phyloP scores from a whole-genome alignment of 2,329 filamentous ascomycete genomes.

The Drechmeria coniospora region DNA sequence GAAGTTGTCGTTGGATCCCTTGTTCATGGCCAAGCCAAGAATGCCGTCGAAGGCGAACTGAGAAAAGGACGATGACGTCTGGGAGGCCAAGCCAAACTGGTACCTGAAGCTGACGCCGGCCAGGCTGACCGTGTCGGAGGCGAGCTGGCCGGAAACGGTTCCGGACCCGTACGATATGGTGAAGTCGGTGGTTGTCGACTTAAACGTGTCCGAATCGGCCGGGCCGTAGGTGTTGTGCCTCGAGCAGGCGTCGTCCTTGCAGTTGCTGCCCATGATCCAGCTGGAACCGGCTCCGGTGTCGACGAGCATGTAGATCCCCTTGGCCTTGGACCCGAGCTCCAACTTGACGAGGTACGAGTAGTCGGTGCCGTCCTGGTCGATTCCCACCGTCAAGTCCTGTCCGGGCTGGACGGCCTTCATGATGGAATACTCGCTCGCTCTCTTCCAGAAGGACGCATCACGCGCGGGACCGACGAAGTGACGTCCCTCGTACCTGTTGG shows the following conservation, averaged over 20 bases:
- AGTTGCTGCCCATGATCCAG: slow-evolving; percentile 68
- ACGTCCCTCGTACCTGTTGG: slow-evolving; percentile 20
- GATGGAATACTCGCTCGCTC: slow-evolving; percentile 32
- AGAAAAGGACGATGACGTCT: slow-evolving; percentile 58
- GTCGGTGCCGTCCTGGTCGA: slow-evolving; percentile 50
- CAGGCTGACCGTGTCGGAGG: slow-evolving; percentile 50
- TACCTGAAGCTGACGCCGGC: slow-evolving; percentile 49
- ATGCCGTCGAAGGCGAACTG: slow-evolving; percentile 81
- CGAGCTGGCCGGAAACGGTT: slow-evolving; percentile 50
- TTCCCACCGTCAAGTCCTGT: slow-evolving; percentile 32
- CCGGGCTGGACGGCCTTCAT: slow-evolving; percentile 29
- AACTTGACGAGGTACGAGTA: slow-evolving; percentile 50
- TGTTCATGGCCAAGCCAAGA: slow-evolving; percentile 55
- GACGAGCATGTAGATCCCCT: slow-evolving; percentile 44
- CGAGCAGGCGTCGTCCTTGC: slow-evolving; percentile 48
- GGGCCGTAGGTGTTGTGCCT: slow-evolving; percentile 56
- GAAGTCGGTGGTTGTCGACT: slow-evolving; percentile 38
- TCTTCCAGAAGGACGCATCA: slow-evolving; percentile 12
- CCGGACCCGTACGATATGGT: slow-evolving; percentile 65
- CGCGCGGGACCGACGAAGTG: not conserved
- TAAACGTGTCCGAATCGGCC: slow-evolving; percentile 48
- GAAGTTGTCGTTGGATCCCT: slow-evolving; percentile 47
- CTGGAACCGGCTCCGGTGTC: slow-evolving; percentile 57
- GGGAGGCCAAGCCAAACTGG: slow-evolving; percentile 57
- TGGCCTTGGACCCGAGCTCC: slow-evolving; percentile 36